Conservation (phyloP, 306 rosid species). For the Vigna nakashimae region DNA sequence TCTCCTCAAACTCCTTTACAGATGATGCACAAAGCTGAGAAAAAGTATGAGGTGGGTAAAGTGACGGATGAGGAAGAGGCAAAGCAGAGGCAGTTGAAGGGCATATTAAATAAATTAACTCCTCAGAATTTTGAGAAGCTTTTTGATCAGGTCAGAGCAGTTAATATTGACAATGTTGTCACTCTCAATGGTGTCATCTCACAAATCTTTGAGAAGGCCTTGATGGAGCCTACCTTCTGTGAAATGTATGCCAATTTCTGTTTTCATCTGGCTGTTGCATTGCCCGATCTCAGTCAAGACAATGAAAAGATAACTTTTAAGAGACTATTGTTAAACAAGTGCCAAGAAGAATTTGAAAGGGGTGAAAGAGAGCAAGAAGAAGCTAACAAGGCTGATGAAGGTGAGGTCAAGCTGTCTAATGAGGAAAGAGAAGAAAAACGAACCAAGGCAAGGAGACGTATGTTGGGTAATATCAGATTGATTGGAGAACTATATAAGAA, state of each 20-base stretch:
- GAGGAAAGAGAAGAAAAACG: conserved; percentile 86
- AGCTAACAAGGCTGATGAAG: conserved; percentile 89
- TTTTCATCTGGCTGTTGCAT: conserved; percentile 67
- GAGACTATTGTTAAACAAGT: conserved; percentile 86
- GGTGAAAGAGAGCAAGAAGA: conserved; percentile 95
- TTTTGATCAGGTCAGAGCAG: conserved; percentile 91
- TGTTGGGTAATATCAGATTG: conserved; percentile 94
- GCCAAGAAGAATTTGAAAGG: conserved; percentile 98
- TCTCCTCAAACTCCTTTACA: conserved; percentile 69
- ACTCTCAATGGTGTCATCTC: conserved; percentile 90
- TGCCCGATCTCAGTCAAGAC: conserved; percentile 82
- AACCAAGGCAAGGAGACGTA: conserved; percentile 83
- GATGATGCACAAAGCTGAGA: conserved; percentile 92
- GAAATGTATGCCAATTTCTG: conserved; percentile 99
- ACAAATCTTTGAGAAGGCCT: conserved; percentile 96
- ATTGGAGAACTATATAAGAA: conserved; percentile 95
- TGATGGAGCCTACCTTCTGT: conserved; percentile 98
- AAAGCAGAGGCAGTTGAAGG: conserved; percentile 91
- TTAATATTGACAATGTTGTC: conserved; percentile 76
- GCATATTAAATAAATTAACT: conserved; percentile 86
- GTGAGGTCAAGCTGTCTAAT: conserved; percentile 69
- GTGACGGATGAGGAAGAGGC: conserved; percentile 79
- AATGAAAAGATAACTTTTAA: conserved; percentile 89
- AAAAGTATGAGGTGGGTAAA: conserved; percentile 91
- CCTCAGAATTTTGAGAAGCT: conserved; percentile 96